These are phyloP conservation scores for Protostelium mycophagum DNA, from an alignment of 78 protist genomes.

Conservation along the genomic window DNA sequence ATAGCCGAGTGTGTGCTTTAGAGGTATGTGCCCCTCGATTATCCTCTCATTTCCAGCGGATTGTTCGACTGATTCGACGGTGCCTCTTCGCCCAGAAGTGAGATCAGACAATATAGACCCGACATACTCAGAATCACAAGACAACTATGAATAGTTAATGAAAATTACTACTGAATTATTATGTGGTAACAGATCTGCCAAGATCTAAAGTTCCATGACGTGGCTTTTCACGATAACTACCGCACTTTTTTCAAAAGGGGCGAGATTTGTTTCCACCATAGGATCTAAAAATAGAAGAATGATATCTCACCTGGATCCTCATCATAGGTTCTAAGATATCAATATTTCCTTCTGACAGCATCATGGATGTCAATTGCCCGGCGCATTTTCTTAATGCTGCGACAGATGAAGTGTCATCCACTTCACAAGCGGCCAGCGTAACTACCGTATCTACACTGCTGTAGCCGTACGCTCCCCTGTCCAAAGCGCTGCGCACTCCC, in stretches of 20 bases:
- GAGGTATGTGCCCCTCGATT: conserved; percentile 30
- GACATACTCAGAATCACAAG: conserved; percentile 33
- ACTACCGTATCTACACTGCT: neutral
- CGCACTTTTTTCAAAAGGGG: neutral
- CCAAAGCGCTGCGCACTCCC: conserved; percentile 16
- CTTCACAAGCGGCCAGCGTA: neutral
- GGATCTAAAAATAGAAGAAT: too few species aligned
- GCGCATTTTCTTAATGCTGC: neutral
- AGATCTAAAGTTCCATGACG: neutral
- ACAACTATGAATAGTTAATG: neutral
- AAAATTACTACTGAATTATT: neutral
- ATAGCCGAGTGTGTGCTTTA: conserved; percentile 59
- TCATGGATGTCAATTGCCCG: neutral
- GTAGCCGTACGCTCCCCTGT: neutral
- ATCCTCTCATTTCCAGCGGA: conserved; percentile 22
- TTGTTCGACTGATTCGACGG: conserved; percentile 32
- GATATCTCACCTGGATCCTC: neutral
- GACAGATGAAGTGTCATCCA: neutral
- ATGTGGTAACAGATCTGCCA: neutral
- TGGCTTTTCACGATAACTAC: neutral
- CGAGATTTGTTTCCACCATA: neutral
- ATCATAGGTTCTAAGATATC: neutral
- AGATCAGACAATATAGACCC: conserved; percentile 56
- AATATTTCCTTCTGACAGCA: neutral
- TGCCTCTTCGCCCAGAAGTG: conserved; percentile 31